phyloP scores from a whole-genome alignment of 163 green algal genomes.

The Volvox carteri region DNA sequence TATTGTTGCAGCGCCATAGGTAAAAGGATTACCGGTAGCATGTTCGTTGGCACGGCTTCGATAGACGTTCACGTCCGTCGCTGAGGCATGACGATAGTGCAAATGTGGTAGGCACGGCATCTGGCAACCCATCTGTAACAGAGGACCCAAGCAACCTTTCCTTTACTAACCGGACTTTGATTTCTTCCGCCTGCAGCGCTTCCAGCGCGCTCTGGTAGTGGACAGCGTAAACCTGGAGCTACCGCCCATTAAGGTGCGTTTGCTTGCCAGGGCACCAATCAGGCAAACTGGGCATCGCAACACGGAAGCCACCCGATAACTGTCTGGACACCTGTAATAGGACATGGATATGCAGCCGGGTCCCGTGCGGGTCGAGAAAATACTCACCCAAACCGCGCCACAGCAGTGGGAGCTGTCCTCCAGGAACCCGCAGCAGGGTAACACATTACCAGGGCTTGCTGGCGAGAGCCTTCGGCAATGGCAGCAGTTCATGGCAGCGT shows the following conservation, averaged over 20 bases:
- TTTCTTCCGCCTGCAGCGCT: slow-evolving; percentile 14
- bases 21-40: no score
- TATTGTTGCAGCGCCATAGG: no score
- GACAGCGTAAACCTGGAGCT: slow-evolving; percentile 50
- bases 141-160: no score
- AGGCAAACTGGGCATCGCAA: no score
- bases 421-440: not conserved
- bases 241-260: slow-evolving; percentile 38
- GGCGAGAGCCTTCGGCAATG: slow-evolving; percentile 27
- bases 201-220: slow-evolving; percentile 24
- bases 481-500: slow-evolving; percentile 48
- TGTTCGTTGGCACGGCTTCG: no score
- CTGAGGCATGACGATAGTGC: not conserved
- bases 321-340: not conserved
- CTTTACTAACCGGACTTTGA: no score
- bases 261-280: no score
- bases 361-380: slow-evolving; percentile 16
- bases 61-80: no score
- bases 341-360: slow-evolving; percentile 37
- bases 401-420: not conserved
- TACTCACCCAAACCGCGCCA: not conserved
- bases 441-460: not conserved
- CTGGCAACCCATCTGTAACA: no score
- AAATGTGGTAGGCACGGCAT: not conserved
- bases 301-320: no score